Percentiles rank a stretch among this genome's conserved stretches.
These are phyloP conservation scores for Prunus mira DNA, from an alignment of 306 rosid genomes.

Conservation along the genomic window DNA sequence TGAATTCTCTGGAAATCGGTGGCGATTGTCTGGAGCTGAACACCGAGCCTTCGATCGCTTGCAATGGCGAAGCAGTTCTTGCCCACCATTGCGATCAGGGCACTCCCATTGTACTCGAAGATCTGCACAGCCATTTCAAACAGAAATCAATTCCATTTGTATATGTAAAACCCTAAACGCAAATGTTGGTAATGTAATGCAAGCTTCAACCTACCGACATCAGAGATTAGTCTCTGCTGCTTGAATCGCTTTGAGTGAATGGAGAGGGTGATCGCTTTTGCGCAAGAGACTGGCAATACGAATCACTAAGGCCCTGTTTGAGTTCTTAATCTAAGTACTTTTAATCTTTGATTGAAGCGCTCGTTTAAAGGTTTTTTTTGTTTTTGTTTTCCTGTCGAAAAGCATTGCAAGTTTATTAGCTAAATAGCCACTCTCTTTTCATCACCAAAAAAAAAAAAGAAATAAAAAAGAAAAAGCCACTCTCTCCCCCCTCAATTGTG, in stretches of 20 bases:
- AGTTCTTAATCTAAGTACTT: too few species aligned
- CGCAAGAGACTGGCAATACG: background rate
- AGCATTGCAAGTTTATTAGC: too few species aligned
- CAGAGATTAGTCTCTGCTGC: background rate
- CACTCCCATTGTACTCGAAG: slow-evolving; percentile 96
- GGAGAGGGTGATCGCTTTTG: background rate
- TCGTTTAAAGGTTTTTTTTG: too few species aligned
- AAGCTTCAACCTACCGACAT: slow-evolving; percentile 32
- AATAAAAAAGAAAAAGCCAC: too few species aligned
- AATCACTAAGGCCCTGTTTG: background rate
- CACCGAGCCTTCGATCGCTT: slow-evolving; percentile 91
- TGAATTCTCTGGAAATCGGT: slow-evolving; percentile 88
- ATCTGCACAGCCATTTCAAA: slow-evolving; percentile 35
- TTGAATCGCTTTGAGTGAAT: background rate
- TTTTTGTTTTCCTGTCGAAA: too few species aligned
- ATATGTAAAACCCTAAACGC: background rate
- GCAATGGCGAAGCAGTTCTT: slow-evolving; percentile 97
- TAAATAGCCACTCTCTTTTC: too few species aligned
- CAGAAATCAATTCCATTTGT: background rate
- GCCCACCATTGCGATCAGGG: slow-evolving; percentile 93
- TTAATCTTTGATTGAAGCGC: too few species aligned
- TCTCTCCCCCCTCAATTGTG: too few species aligned
- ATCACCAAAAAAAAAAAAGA: too few species aligned
- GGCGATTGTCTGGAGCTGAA: slow-evolving; percentile 93
- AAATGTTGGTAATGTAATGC: background rate